Percentiles rank a stretch among this genome's conserved stretches.
phyloP scores from a whole-genome alignment of 495 filamentous ascomycete genomes.

The Penicillium malachiteum region DNA sequence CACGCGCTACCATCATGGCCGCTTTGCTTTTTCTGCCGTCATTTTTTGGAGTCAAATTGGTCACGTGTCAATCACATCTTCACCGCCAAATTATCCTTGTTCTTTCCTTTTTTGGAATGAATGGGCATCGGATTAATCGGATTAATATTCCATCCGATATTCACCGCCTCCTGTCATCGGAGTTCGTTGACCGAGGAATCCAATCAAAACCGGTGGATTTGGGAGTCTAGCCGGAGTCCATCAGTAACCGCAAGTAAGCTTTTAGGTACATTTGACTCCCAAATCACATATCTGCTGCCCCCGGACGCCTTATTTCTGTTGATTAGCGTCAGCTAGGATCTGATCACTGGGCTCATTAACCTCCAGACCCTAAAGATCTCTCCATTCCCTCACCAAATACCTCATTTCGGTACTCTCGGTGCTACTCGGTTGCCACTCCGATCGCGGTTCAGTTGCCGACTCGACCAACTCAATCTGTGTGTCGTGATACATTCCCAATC shows the following conservation, averaged over 20 bases:
- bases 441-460: slow-evolving; percentile 19
- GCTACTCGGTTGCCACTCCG: slow-evolving; percentile 14
- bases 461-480: slow-evolving; percentile 7
- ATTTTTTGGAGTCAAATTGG: neutral
- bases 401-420: neutral
- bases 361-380: neutral
- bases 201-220: slow-evolving; percentile 18
- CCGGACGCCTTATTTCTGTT: neutral
- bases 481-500: neutral
- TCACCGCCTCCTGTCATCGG: slow-evolving; percentile 25
- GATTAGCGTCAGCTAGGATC: neutral
- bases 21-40: neutral
- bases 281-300: slow-evolving; percentile 7
- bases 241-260: slow-evolving; percentile 26
- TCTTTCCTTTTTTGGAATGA: neutral
- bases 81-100: neutral
- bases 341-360: no score
- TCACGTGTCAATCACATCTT: slow-evolving; percentile 9
- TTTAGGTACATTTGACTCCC: slow-evolving; percentile 17
- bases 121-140: no score
- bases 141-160: no score
- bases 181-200: slow-evolving; percentile 14
- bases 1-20: slow-evolving; percentile 6
- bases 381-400: neutral
- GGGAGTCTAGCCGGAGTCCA: slow-evolving; percentile 1